phyloP scores from a whole-genome alignment of 1,284 basidiomycete species.

The Ustilago bromivora region DNA sequence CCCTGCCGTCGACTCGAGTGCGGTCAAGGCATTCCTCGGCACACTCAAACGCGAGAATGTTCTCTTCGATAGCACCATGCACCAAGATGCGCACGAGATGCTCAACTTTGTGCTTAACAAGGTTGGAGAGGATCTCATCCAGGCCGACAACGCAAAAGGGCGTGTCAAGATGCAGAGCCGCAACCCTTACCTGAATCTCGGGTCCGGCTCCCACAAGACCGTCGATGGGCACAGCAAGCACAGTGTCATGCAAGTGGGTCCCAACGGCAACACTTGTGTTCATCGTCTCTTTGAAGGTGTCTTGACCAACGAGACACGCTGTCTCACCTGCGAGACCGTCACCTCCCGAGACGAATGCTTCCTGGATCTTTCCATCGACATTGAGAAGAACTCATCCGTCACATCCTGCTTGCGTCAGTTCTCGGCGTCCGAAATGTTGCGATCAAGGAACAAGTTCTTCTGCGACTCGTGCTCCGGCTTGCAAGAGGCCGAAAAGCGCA shows the following conservation, averaged over 20 bases:
- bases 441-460: slow-evolving; percentile 97
- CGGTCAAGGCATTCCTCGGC: slow-evolving; percentile 58
- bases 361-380: slow-evolving; percentile 96
- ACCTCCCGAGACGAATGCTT: slow-evolving; percentile 96
- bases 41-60: slow-evolving; percentile 62
- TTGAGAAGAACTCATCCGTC: slow-evolving; percentile 94
- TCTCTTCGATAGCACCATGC: slow-evolving; percentile 66
- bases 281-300: slow-evolving; percentile 93
- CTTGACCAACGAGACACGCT: slow-evolving; percentile 94
- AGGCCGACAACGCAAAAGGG: slow-evolving; percentile 58
- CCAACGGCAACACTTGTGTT: slow-evolving; percentile 79
- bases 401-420: slow-evolving; percentile 95
- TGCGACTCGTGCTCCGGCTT: slow-evolving; percentile 96
- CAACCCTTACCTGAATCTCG: slow-evolving; percentile 34
- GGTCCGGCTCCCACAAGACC: slow-evolving; percentile 25
- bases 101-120: slow-evolving; percentile 92
- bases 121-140: slow-evolving; percentile 91
- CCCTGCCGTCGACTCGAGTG: slow-evolving; percentile 75
- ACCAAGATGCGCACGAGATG: slow-evolving; percentile 96
- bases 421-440: slow-evolving; percentile 97
- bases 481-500: slow-evolving; percentile 97
- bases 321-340: slow-evolving; percentile 90
- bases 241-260: slow-evolving; percentile 60
- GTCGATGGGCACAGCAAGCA: slow-evolving; percentile 59
- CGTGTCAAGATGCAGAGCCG: slow-evolving; percentile 48